Conservation (phyloP, 257 asterid genomes). For the Jacaranda mimosifolia region DNA sequence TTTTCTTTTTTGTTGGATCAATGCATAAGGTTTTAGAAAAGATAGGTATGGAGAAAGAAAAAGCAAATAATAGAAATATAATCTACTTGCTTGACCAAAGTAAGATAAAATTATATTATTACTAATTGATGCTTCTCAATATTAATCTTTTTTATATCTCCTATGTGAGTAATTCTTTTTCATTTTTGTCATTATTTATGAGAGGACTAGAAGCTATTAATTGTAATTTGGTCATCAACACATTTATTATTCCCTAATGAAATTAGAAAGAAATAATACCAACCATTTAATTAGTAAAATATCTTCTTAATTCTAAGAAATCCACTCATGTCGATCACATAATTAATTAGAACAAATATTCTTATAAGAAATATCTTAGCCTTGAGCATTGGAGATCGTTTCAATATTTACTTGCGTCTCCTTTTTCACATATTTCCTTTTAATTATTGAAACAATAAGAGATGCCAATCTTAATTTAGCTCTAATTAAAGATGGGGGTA, state of each 20-base stretch:
- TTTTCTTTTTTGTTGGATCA: too few species aligned
- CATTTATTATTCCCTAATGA: not conserved
- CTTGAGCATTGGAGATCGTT: constrained; percentile 27
- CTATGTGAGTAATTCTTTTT: not conserved
- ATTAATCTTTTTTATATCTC: not conserved
- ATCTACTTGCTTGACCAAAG: too few species aligned
- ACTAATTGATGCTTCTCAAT: not conserved
- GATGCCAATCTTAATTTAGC: constrained; percentile 32
- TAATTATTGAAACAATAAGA: constrained; percentile 18
- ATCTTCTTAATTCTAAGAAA: constrained; percentile 2
- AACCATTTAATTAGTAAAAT: not conserved
- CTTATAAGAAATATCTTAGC: not conserved
- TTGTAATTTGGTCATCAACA: not conserved
- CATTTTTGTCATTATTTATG: not conserved
- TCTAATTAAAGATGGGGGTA: not conserved
- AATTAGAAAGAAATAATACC: constrained; percentile 21
- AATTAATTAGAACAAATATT: constrained; percentile 14
- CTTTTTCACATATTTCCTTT: constrained; percentile 16
- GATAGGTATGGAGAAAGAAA: too few species aligned
- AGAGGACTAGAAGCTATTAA: not conserved
- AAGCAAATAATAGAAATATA: too few species aligned
- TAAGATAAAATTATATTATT: not conserved
- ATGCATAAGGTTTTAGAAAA: too few species aligned
- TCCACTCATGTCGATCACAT: constrained; percentile 18
- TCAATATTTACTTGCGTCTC: constrained; percentile 8